Base-by-base conservation (phyloP, 2,329 filamentous ascomycete species). In the Cercospora sp. region DNA sequence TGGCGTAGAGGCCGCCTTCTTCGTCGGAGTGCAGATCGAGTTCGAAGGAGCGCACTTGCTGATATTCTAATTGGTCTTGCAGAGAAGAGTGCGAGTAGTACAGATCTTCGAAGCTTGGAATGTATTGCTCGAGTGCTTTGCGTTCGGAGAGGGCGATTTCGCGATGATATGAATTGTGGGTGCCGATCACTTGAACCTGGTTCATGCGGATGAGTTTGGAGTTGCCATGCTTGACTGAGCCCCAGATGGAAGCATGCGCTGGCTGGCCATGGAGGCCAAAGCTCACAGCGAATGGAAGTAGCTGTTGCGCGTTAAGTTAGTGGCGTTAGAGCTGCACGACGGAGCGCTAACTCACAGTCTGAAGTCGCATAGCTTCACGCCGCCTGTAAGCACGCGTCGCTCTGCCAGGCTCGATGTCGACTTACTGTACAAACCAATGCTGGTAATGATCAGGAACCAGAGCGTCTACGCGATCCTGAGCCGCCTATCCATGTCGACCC, bases 111-210 rank as follows among this genome's bases (percentile, higher is more conserved):
- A 80, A 77, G 3, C 74, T 73, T 4, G 80, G 72, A 2, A 81
- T 71, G 26, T 81, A 77, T 66, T 78, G 70, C 61, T 81, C 77
- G 71, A 85, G 81, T 10, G 79, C 72, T 2, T 76, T 70, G 40
- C 80, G 79, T 70, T 84, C 83, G n/a, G 77, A 75, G 1, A 79
- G 76, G 2, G 78, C 77, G 26, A 82, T 76, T 69, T 85, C 83
- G 45, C 81, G 78, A 68, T 86, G 84, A 74, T 85, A 86, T 69
- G 80, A 83, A 74, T 85, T 85, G 74, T 85, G 84, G 0, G 83
- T 84, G 70, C 83, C 84, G 43, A 85, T 76, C 51, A 85, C 80
- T 72, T 85, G 84, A 58, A 85, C 81, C 58, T 85, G 82, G 74
- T 85, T 85, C 77, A 86, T 81, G 61, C 82, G 83, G 61, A 85